phyloP scores from a whole-genome alignment of 2,329 filamentous ascomycete genomes.

The Colletotrichum melonis region DNA sequence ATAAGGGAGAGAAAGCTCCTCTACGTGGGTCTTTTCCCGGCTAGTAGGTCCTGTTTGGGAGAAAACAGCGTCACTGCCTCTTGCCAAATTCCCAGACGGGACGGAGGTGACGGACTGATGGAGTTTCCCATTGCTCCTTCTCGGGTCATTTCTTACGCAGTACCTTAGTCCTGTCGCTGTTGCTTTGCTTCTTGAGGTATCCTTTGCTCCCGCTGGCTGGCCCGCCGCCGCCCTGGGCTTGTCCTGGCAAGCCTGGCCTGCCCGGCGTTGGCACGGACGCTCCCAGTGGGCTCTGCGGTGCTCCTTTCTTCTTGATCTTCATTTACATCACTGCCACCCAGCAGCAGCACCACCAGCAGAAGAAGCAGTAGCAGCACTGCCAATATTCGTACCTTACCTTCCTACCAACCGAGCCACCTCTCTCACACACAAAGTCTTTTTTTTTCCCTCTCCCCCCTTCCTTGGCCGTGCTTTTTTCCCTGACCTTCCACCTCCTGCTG shows the following conservation, averaged over 20 bases:
- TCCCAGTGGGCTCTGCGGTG: constrained; percentile 26
- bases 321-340: constrained; percentile 34
- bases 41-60: constrained; percentile 29
- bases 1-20: background rate
- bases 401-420: background rate
- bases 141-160: too few relatives aligned
- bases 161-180: background rate
- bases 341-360: background rate
- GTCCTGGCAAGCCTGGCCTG: constrained; percentile 8
- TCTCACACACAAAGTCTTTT: constrained; percentile 29
- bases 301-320: constrained; percentile 36
- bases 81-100: constrained; percentile 5
- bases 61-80: constrained; percentile 30
- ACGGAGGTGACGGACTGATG: background rate
- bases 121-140: background rate
- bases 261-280: constrained; percentile 33
- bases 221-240: background rate
- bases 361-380: background rate
- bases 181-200: background rate
- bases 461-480: constrained; percentile 8
- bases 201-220: background rate
- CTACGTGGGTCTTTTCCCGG: constrained; percentile 3
- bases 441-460: constrained; percentile 9
- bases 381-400: too few relatives aligned
- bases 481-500: constrained; percentile 14